Conservation (phyloP, 1,139 yeast species). For the Candida dubliniensis region DNA sequence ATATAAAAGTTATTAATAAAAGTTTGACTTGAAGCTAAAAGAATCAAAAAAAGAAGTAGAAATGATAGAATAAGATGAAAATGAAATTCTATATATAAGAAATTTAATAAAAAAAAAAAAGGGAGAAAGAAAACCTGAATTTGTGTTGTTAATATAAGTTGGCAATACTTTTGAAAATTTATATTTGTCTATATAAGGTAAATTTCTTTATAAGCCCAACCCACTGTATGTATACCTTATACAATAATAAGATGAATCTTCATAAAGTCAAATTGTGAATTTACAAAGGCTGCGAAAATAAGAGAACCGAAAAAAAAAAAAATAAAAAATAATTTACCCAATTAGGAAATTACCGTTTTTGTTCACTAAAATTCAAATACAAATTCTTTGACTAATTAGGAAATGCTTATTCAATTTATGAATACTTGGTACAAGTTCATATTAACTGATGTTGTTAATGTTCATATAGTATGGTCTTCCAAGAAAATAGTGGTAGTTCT, state of each 20-base stretch:
- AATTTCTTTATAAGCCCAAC: too few species aligned
- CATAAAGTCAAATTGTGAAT: too few species aligned
- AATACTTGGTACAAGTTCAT: too few species aligned
- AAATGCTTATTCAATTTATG: too few species aligned
- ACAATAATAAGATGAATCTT: too few species aligned
- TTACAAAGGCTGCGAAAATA: constrained; percentile 1
- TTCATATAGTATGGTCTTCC: too few species aligned
- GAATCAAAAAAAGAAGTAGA: neutral
- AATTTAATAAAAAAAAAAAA: neutral
- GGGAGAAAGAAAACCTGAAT: neutral
- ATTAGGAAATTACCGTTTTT: constrained; percentile 16
- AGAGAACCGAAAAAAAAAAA: constrained; percentile 10
- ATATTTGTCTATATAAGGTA: too few species aligned
- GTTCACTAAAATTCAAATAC: neutral
- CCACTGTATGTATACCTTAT: too few species aligned
- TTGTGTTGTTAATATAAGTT: too few species aligned
- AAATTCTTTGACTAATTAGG: constrained; percentile 1
- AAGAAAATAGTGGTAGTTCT: too few species aligned
- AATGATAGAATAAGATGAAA: neutral
- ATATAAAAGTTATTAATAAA: too few species aligned
- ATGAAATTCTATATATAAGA: neutral
- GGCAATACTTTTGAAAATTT: neutral
- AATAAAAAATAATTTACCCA: constrained; percentile 13
- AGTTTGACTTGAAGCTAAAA: neutral
- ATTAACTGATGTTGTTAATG: too few species aligned